Percentiles rank a stretch among this genome's conserved stretches.
These are phyloP conservation scores for Geotrichum armillariae DNA, from an alignment of 1,139 yeast species.

Conservation along the genomic window DNA sequence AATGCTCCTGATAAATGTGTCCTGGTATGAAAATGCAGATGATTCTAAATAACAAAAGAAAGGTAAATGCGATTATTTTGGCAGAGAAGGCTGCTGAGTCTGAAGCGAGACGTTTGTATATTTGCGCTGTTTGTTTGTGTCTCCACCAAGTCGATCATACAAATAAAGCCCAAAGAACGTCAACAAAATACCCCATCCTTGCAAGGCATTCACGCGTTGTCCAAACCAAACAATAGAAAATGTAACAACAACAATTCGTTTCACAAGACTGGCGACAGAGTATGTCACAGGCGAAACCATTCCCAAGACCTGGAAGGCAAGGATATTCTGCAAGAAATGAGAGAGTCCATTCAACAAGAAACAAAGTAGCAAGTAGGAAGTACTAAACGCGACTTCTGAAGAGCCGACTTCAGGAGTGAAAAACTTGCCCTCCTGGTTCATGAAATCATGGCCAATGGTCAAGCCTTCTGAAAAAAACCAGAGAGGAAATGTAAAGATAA, in stretches of 20 bases:
- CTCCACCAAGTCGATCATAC: constrained; percentile 75
- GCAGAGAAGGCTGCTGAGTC: constrained; percentile 9
- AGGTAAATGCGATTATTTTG: constrained; percentile 5
- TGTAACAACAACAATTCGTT: constrained; percentile 80
- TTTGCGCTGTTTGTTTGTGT: constrained; percentile 28
- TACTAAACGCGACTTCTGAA: constrained; percentile 1
- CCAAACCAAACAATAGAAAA: constrained; percentile 79
- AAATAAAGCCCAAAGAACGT: constrained; percentile 63
- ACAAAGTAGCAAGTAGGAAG: constrained; percentile 27
- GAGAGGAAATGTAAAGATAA: constrained; percentile 71
- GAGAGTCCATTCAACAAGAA: constrained; percentile 59
- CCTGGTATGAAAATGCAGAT: background rate
- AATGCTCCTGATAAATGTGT: background rate
- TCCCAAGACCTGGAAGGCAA: constrained; percentile 89
- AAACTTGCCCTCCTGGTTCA: constrained; percentile 22
- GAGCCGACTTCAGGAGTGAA: constrained; percentile 10
- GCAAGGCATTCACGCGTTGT: constrained; percentile 52
- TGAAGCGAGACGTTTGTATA: constrained; percentile 13
- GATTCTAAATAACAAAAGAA: background rate
- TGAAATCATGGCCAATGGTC: constrained; percentile 27
- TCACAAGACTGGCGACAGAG: constrained; percentile 85
- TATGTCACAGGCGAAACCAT: constrained; percentile 84
- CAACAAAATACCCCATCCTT: constrained; percentile 66
- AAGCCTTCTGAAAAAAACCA: constrained; percentile 67
- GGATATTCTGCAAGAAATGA: constrained; percentile 80